Evolutionary conservation across 2,329 filamentous ascomycete species (phyloP), one percentile per base, ranked within the genome.

Genomic region (Cytospora chrysosperma): DNA sequence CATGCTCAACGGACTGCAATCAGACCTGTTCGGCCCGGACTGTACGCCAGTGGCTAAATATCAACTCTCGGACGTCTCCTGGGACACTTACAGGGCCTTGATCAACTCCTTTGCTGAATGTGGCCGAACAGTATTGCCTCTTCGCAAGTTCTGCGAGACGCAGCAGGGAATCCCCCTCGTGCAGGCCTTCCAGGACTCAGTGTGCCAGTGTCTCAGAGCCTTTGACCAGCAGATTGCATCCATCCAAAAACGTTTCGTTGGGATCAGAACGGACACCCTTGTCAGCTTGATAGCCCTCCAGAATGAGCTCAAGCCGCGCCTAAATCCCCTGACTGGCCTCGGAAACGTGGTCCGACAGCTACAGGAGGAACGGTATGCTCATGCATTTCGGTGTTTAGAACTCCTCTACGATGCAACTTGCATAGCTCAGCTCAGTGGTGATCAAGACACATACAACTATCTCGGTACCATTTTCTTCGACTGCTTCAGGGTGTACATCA

Each of bases 401-500:
- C 78, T 89, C 1, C 78, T 97, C 0, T 96, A 89, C 71, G 85
- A 91, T 47, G 82, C 88, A 26, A 85, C 88, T 1, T 88, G 86
- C 64, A 78, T 85, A 58, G 84, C 88, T 0, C 93, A 97, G 71
- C 81, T 91, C 52, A 83, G 85, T 19, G 89, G 89, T 1, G 85
- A 91, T 61, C 77, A 81, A 2, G 73, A 74, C 0, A 78, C 84
- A 1, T 95, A 91, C 71, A 75, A 78, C 47, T 87, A 85, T 47
- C 78, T 95, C 6, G 86, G 86, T 1, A 78, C 78, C 0, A 80
- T 95, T 4, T 95, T 97, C 72, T 88, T 95, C 61, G 84, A 89
- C 53, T 96, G 92, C 71, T 89, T 97, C 64, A 85, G 88, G 63
- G 87, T 92, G 1, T 98, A 97, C 73, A 81, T 96, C 43, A 87